A percentile compares a stretch with the other conserved stretches of the same genome.
Conservation (phyloP, 208 protist genomes). For the Kentomonas sorsogonicus region DNA sequence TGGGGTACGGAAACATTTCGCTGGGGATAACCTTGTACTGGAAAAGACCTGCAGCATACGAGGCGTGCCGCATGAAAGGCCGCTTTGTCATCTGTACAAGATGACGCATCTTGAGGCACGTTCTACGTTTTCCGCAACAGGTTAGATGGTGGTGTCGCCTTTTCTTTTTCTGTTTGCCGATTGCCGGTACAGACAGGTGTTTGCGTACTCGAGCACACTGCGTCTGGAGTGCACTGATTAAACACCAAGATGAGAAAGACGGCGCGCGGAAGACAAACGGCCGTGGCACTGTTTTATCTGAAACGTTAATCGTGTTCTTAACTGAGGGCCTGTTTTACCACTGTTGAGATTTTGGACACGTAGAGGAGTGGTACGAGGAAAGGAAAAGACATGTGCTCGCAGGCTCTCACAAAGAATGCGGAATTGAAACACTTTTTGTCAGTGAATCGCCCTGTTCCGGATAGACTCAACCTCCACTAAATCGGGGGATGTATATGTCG, state of each 20-base stretch:
- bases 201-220: too few relatives aligned
- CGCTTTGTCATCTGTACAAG: slow-evolving; percentile 15
- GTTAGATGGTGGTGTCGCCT: too few relatives aligned
- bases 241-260: not conserved
- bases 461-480: too few relatives aligned
- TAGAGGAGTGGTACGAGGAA: not conserved
- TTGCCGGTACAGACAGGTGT: too few relatives aligned
- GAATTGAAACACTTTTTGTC: not conserved
- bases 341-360: not conserved
- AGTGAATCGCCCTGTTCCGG: too few relatives aligned
- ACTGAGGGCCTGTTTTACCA: not conserved
- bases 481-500: too few relatives aligned
- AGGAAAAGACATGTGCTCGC: not conserved
- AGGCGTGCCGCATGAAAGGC: slow-evolving; percentile 36
- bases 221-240: too few relatives aligned
- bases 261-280: not conserved
- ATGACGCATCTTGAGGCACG: slow-evolving; percentile 27
- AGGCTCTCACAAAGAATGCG: not conserved
- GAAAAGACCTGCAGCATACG: slow-evolving; percentile 80
- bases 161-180: too few relatives aligned
- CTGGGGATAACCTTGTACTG: slow-evolving; percentile 63
- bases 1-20: slow-evolving; percentile 80
- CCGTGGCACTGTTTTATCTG: not conserved
- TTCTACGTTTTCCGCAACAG: too few relatives aligned
- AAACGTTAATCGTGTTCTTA: too few relatives aligned